Evolutionary conservation across 2,329 filamentous ascomycete genomes (phyloP), one percentile per base, ranked within the genome.

Genomic region (Graphium sp.): DNA sequence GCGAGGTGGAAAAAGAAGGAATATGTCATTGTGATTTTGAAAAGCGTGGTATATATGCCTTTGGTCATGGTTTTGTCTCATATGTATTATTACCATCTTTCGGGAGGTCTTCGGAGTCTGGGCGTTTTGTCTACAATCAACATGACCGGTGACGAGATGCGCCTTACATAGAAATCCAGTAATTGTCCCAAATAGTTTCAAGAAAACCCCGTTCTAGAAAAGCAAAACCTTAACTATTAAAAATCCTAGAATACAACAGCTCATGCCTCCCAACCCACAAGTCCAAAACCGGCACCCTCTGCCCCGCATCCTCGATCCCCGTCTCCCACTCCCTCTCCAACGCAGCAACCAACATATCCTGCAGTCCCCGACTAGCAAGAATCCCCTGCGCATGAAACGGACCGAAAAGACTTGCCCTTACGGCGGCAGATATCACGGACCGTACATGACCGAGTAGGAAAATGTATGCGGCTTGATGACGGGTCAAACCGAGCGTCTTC

Each of bases 241-340:
- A 89, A 31, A 89, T 87, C 40, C 81, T 69, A 33, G 79, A 85
- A 49, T 89, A 89, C 37, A 89, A 48, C 45, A 82, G 56, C 59
- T 89, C 81, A 48, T 89, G 81, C 44, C 81, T 63, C 4, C 81
- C 81, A 43, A 84, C 62, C 80, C 81, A 89, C 18, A 89, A 47
- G 54, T 89, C 81, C 66, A 87, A 73, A 2, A 74, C 65, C 2
- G 81, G 81, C 35, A 83, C 73, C 31, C 59, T 72, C 55, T 87
- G 78, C 5, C 75, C 78, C 4, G 80, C 79, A 36, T 74, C 65
- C 32, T 78, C 72, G 0, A 75, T 56, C 2, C 41, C 47, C 32
- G 58, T 67, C 10, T 58, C 39, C 67, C 67, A 74, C 41, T 75
- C 72, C 32, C 65, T 52, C 28, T 62, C 56, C 7, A 85, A 60